Conservation (phyloP, 1,284 basidiomycete genomes). For the Inonotus obliquus region DNA sequence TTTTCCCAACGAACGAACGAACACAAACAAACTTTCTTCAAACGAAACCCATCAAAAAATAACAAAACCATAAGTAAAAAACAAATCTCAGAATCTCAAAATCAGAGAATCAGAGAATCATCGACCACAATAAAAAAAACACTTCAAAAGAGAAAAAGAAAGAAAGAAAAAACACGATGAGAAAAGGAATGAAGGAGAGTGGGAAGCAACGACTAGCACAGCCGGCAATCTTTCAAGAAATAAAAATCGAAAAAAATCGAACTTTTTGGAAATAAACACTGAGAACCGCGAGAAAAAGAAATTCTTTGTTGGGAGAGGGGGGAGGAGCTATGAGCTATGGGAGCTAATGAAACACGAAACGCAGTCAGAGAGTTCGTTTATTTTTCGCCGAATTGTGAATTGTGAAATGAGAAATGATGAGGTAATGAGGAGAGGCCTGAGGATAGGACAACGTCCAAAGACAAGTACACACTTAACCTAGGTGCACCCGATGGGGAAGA, state of each 20-base stretch:
- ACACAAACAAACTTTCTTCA: not conserved
- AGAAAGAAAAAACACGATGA: conserved; percentile 16
- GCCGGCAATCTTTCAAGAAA: not conserved
- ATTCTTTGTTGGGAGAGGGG: too few species aligned
- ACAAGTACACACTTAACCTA: conserved; percentile 16
- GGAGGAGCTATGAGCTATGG: not conserved
- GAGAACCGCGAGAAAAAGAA: too few species aligned
- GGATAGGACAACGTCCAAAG: not conserved
- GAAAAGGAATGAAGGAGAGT: conserved; percentile 5
- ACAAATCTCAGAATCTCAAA: not conserved
- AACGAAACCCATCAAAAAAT: not conserved
- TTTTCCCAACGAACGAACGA: not conserved
- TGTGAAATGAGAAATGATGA: not conserved
- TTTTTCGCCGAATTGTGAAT: not conserved
- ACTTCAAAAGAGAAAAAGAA: conserved; percentile 7
- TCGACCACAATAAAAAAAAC: conserved; percentile 13
- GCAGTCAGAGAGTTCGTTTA: too few species aligned
- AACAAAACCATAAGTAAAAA: too few species aligned
- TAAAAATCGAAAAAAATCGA: not conserved
- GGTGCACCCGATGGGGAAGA: conserved; percentile 16
- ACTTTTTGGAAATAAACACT: not conserved
- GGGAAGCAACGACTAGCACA: conserved; percentile 2
- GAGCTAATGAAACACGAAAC: not conserved
- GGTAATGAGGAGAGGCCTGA: not conserved
- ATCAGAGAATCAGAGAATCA: not conserved